These are phyloP conservation scores for Coemansia sp. DNA, from an alignment of 192 early-diverging fungal genomes.

Conservation along the genomic window DNA sequence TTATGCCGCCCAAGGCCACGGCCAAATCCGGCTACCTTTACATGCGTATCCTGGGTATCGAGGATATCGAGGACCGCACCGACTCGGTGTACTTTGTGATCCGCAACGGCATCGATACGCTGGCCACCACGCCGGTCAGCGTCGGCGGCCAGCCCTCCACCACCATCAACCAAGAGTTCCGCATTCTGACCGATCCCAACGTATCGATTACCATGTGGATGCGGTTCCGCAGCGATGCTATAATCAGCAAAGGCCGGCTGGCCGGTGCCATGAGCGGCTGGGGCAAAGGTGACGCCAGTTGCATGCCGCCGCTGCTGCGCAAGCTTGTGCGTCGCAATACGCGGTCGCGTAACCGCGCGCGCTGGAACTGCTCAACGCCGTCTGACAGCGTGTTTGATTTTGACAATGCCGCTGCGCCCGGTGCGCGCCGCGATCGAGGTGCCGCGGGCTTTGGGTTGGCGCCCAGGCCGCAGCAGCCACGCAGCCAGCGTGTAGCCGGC, in stretches of 20 bases:
- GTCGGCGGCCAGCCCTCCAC: slow-evolving; percentile 21
- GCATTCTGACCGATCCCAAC: slow-evolving; percentile 48
- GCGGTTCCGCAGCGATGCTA: slow-evolving; percentile 55
- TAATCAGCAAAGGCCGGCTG: slow-evolving; percentile 24
- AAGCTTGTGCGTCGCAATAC: slow-evolving; percentile 54
- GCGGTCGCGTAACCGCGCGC: slow-evolving; percentile 30
- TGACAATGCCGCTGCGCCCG: slow-evolving; percentile 13
- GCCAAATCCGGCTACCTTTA: slow-evolving; percentile 48
- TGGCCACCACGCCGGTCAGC: slow-evolving; percentile 45
- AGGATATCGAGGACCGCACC: slow-evolving; percentile 42
- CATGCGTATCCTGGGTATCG: slow-evolving; percentile 55
- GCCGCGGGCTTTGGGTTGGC: background rate
- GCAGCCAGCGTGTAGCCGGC: background rate
- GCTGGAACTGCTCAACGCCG: slow-evolving; percentile 24
- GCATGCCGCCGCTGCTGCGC: slow-evolving; percentile 44
- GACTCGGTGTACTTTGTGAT: slow-evolving; percentile 57
- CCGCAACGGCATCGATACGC: slow-evolving; percentile 56
- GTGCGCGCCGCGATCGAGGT: slow-evolving; percentile 12
- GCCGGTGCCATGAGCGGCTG: background rate
- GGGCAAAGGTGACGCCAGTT: slow-evolving; percentile 16
- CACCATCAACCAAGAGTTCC: slow-evolving; percentile 56
- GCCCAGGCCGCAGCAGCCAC: background rate
- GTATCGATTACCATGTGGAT: slow-evolving; percentile 57
- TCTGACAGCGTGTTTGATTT: slow-evolving; percentile 55
- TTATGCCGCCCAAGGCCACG: slow-evolving; percentile 43